Conservation (phyloP, 441 rosid species). For the Capsella rubella region DNA sequence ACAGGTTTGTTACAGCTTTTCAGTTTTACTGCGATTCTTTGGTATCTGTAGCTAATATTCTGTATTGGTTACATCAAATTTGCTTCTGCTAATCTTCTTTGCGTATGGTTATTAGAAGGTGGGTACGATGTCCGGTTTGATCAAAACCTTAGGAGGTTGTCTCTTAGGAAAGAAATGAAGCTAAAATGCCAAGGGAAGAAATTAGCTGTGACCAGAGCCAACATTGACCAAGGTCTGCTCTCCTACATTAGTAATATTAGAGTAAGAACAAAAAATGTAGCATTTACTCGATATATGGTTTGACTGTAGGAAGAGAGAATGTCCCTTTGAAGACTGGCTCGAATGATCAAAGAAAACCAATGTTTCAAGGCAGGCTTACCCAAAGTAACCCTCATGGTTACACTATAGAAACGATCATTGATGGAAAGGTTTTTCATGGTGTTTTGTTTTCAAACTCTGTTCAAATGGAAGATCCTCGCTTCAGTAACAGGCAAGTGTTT, state of each 20-base stretch:
- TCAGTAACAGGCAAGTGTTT: constrained; percentile 57
- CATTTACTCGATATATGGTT: constrained; percentile 10
- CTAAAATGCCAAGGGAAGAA: constrained; percentile 87
- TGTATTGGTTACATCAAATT: constrained; percentile 9
- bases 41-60: constrained; percentile 9
- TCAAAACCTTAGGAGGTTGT: constrained; percentile 63
- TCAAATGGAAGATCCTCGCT: constrained; percentile 48
- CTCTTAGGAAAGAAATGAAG: constrained; percentile 89
- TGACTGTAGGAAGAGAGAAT: constrained; percentile 57
- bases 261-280: neutral
- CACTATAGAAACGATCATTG: constrained; percentile 84
- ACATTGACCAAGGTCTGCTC: constrained; percentile 51
- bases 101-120: constrained; percentile 57
- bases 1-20: constrained; percentile 62
- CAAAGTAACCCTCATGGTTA: constrained; percentile 74
- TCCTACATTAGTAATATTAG: neutral
- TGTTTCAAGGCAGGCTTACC: constrained; percentile 83
- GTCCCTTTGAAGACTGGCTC: constrained; percentile 48
- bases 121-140: constrained; percentile 52
- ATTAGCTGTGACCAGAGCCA: constrained; percentile 49
- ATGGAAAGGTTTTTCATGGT: constrained; percentile 88
- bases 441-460: constrained; percentile 68
- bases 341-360: constrained; percentile 62
- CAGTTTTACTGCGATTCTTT: constrained; percentile 5
- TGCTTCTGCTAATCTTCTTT: constrained; percentile 26